These are phyloP conservation scores for Arthrobotrys conoides DNA, from an alignment of 2,329 filamentous ascomycete genomes.

Conservation along the genomic window DNA sequence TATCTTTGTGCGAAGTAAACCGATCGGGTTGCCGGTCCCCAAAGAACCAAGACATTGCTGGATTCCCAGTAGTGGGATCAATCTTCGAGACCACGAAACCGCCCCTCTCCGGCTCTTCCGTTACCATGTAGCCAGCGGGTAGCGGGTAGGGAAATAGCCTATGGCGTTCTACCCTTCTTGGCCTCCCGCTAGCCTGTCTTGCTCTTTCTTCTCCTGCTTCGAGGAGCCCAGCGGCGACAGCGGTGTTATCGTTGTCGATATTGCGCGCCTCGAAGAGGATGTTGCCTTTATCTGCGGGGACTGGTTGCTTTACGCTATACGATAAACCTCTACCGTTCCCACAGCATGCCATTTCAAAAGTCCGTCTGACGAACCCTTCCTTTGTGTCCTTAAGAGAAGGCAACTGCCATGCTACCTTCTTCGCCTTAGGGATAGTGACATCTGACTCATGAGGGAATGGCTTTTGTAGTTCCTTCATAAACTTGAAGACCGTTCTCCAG, in stretches of 20 bases:
- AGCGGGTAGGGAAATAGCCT: conserved; percentile 62
- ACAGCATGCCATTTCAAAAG: conserved; percentile 60
- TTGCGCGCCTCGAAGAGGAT: conserved; percentile 60
- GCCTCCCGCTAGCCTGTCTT: conserved; percentile 59
- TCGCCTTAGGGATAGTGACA: conserved; percentile 61
- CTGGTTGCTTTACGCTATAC: conserved; percentile 57
- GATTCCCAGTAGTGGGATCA: conserved; percentile 60
- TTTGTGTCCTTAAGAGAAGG: conserved; percentile 61
- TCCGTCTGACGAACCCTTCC: conserved; percentile 61
- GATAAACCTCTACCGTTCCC: conserved; percentile 54
- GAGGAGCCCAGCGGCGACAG: conserved; percentile 44
- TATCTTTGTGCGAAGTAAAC: conserved; percentile 63
- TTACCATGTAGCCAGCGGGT: conserved; percentile 62
- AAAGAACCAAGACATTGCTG: conserved; percentile 62
- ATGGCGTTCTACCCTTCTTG: conserved; percentile 59
- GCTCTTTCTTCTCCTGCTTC: conserved; percentile 55
- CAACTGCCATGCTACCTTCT: conserved; percentile 60
- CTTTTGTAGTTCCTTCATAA: conserved; percentile 62
- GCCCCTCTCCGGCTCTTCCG: conserved; percentile 56
- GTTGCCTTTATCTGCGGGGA: conserved; percentile 55
- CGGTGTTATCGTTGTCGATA: conserved; percentile 46
- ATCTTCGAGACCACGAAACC: conserved; percentile 62
- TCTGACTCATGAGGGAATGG: conserved; percentile 59
- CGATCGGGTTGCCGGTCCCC: conserved; percentile 63
- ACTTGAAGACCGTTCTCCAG: conserved; percentile 63